A percentile compares a stretch with the other conserved stretches of the same genome.
Evolutionary conservation across 768 basidiomycete genomes (phyloP).

Genomic region (Chiua virens): DNA sequence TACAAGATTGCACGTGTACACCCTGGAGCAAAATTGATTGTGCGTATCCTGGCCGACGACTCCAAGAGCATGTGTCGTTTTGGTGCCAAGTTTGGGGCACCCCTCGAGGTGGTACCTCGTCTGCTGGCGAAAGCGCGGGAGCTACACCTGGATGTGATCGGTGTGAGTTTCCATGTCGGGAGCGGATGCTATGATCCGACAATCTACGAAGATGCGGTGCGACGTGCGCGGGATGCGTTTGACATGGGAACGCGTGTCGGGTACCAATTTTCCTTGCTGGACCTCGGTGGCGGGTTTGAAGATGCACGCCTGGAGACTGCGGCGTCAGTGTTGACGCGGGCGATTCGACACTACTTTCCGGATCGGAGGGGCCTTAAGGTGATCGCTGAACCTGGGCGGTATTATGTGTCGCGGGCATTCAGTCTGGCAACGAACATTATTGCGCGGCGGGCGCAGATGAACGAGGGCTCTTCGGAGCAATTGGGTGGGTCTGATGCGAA

Average conservation of each 20-base stretch:
- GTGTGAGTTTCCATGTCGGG: conserved; percentile 97
- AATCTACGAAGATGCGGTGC: conserved; percentile 88
- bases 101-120: conserved; percentile 73
- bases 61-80: conserved; percentile 92
- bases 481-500: conserved; percentile 18
- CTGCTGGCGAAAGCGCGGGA: conserved; percentile 79
- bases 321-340: conserved; percentile 64
- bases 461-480: conserved; percentile 27
- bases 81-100: conserved; percentile 95
- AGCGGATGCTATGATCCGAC: conserved; percentile 93
- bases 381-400: conserved; percentile 95
- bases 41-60: conserved; percentile 98
- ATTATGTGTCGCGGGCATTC: conserved; percentile 91
- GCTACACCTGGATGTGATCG: conserved; percentile 81
- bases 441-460: conserved; percentile 70
- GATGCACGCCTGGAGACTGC: conserved; percentile 81
- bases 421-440: conserved; percentile 92
- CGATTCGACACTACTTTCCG: conserved; percentile 81
- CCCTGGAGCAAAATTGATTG: conserved; percentile 80
- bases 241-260: conserved; percentile 83
- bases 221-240: conserved; percentile 79
- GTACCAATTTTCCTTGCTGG: conserved; percentile 80
- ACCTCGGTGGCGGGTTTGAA: conserved; percentile 97
- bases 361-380: conserved; percentile 65
- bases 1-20: conserved; percentile 85